Evolutionary conservation across 345 rosid genomes (phyloP), one percentile per base, ranked within the genome.

Genomic region (Firmiana major): DNA sequence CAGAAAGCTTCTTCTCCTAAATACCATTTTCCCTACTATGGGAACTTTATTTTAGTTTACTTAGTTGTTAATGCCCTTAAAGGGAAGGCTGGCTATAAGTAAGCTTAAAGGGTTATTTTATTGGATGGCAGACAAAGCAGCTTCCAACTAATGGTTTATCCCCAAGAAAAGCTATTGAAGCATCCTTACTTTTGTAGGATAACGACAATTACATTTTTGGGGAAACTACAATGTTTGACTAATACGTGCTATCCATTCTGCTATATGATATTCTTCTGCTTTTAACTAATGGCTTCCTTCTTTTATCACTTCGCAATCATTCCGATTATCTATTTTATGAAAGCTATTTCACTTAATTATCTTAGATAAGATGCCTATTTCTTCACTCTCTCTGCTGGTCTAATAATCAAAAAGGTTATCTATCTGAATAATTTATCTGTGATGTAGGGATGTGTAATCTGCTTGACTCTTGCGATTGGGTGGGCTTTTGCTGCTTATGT

Each of bases 401-500:
- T 31, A 31, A 31, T 31, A 31, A 31, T 31, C 34, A 31, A 31
- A 31, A 31, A 31, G 34, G 34, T 0, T 43, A 74, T 13, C 9
- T 1, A 60, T 70, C 43, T n/a, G 38, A 60, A 28, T 45, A 21
- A 21, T 45, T 75, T 60, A 22, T 64, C 49, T 49, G 54, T 84
- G 81, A 15, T 77, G 78, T 71, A 96, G 99, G 99, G 99, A 78
- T 93, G 97, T 79, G 0, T 81, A 0, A 93, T 96, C 77, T 93
- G 98, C 89, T 84, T 93, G 82, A 22, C 45, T 81, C 98, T 96
- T 84, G 97, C 99, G 64, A 9, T 91, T n/a, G 99, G 99, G 46
- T 96, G 98, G 99, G 90, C 84, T 49, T 73, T 83, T 48, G 99
- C 99, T 84, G 92, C 97, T 8, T 83, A 80, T 87, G 97, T 96